A percentile compares a stretch with the other conserved stretches of the same genome.
phyloP scores from a whole-genome alignment of 2,329 filamentous ascomycete genomes.

The Tolypocladium amazonense region DNA sequence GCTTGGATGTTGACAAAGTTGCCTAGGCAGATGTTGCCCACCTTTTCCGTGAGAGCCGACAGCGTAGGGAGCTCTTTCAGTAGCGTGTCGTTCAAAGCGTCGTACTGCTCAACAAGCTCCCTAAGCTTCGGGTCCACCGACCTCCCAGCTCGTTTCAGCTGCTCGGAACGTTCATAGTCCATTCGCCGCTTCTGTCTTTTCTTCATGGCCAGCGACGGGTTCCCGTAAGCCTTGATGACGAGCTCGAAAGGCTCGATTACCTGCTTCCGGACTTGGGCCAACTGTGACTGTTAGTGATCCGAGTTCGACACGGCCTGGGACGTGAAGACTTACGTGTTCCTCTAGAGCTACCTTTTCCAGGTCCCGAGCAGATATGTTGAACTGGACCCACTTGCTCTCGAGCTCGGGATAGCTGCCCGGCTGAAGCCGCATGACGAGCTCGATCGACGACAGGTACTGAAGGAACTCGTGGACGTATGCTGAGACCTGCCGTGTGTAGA shows the following conservation, averaged over 20 bases:
- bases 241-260: constrained; percentile 78
- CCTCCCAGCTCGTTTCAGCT: constrained; percentile 69
- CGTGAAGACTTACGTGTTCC: constrained; percentile 56
- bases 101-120: constrained; percentile 80
- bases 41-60: constrained; percentile 67
- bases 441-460: constrained; percentile 70
- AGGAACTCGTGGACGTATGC: constrained; percentile 74
- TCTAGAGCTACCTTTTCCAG: constrained; percentile 74
- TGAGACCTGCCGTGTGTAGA: constrained; percentile 73
- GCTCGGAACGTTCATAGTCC: constrained; percentile 75
- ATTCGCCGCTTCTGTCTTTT: constrained; percentile 89
- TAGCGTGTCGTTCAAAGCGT: constrained; percentile 82
- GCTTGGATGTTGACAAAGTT: constrained; percentile 80
- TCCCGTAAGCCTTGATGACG: constrained; percentile 69
- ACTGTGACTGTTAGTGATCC: constrained; percentile 20
- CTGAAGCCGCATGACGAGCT: constrained; percentile 64
- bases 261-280: constrained; percentile 61
- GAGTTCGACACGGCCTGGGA: not conserved
- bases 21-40: constrained; percentile 72
- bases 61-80: constrained; percentile 86
- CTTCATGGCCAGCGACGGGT: constrained; percentile 81
- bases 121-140: constrained; percentile 77
- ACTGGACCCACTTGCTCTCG: constrained; percentile 89
- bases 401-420: constrained; percentile 70
- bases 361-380: constrained; percentile 79